phyloP scores from a whole-genome alignment of 2,329 filamentous ascomycete species.

The Penicillium sp. region DNA sequence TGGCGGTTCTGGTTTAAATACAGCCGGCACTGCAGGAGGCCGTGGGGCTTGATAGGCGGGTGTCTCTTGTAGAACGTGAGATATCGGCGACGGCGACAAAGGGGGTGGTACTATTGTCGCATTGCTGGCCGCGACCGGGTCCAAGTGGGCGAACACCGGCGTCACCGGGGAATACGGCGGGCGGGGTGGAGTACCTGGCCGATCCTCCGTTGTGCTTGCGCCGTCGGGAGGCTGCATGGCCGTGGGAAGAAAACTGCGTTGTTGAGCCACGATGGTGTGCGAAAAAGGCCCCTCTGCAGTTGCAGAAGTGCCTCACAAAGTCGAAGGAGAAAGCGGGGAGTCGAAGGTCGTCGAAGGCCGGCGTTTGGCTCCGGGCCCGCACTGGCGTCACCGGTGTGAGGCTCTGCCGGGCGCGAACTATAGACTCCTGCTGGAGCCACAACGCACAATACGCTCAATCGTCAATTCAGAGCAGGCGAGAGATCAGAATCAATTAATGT shows the following conservation, averaged over 20 bases:
- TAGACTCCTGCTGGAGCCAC: background rate
- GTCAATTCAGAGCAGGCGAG: no score
- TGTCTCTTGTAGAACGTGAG: constrained; percentile 8
- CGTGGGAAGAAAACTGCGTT: background rate
- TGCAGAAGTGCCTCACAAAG: background rate
- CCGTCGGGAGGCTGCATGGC: constrained; percentile 41
- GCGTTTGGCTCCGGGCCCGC: background rate
- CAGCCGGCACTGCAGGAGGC: constrained; percentile 25
- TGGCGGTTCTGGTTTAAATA: constrained; percentile 42
- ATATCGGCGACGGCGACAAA: constrained; percentile 34
- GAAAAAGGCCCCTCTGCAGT: background rate
- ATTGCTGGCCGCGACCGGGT: constrained; percentile 31
- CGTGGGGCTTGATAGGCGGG: constrained; percentile 16
- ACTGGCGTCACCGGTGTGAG: constrained; percentile 1
- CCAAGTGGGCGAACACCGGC: constrained; percentile 46
- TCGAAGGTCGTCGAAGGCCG: constrained; percentile 1
- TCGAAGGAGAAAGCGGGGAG: background rate
- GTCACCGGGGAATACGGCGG: constrained; percentile 54
- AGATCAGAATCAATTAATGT: background rate
- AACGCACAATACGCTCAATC: background rate
- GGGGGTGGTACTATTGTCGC: constrained; percentile 39
- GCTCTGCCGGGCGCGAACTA: constrained; percentile 5
- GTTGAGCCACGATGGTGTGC: background rate
- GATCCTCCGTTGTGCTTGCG: constrained; percentile 23
- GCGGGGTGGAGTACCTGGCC: constrained; percentile 45